Percentiles rank a stretch among this genome's conserved stretches.
Conservation (phyloP, 2,329 filamentous ascomycete species). For the Magnaporthiopsis incrustans region DNA sequence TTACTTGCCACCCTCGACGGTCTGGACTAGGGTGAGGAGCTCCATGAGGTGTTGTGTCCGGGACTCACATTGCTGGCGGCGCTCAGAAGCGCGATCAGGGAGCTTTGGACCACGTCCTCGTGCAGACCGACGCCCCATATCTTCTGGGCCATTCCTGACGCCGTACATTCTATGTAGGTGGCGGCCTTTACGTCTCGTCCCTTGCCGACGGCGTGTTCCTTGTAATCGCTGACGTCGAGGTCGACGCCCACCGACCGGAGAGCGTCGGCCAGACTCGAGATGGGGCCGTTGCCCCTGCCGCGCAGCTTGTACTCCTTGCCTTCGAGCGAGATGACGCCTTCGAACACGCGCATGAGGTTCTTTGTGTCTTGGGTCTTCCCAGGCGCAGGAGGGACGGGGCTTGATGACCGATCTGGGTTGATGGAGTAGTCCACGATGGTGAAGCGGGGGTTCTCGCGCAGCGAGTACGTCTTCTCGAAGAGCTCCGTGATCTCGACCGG, state of each 20-base stretch:
- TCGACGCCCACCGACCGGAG: constrained; percentile 72
- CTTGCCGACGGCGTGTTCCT: constrained; percentile 84
- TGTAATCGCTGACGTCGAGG: constrained; percentile 88
- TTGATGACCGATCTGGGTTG: constrained; percentile 69
- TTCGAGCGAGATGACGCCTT: constrained; percentile 77
- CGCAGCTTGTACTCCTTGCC: constrained; percentile 69
- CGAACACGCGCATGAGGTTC: constrained; percentile 74
- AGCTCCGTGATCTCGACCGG: constrained; percentile 76
- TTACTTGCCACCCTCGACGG: background rate
- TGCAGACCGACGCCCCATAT: constrained; percentile 92
- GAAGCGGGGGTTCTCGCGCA: constrained; percentile 78
- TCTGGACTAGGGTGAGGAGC: background rate
- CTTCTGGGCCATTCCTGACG: constrained; percentile 56
- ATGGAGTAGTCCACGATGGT: constrained; percentile 87
- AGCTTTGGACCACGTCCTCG: constrained; percentile 85
- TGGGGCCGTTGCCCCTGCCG: constrained; percentile 81
- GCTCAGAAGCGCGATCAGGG: constrained; percentile 74
- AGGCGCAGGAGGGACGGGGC: constrained; percentile 58
- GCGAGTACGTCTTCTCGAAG: constrained; percentile 84
- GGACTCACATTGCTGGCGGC: constrained; percentile 75
- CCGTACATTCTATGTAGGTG: constrained; percentile 85
- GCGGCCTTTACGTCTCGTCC: constrained; percentile 85
- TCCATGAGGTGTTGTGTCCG: background rate
- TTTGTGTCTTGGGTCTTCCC: constrained; percentile 70
- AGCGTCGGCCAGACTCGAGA: constrained; percentile 80